Conservation (phyloP, 106 monocot species). For the Apostasia shenzhenica region DNA sequence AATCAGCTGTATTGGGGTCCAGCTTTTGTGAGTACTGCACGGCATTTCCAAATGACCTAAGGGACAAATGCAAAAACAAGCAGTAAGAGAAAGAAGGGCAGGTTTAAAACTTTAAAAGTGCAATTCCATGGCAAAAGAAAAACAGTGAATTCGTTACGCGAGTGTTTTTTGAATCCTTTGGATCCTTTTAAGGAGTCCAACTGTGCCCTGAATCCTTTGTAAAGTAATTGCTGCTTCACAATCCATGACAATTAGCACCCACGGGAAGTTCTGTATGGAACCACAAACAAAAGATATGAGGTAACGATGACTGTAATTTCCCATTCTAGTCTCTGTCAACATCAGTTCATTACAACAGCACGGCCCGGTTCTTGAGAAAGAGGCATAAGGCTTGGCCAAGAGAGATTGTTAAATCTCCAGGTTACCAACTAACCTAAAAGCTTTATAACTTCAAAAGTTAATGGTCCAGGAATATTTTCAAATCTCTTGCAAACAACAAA, state of each 20-base stretch:
- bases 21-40: constrained; percentile 30
- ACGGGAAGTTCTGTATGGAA: constrained; percentile 45
- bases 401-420: too few relatives aligned
- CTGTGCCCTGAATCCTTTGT: constrained; percentile 53
- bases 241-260: constrained; percentile 46
- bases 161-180: constrained; percentile 48
- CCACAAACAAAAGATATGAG: background rate
- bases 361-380: too few relatives aligned
- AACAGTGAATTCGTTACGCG: constrained; percentile 21
- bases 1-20: constrained; percentile 30
- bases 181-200: constrained; percentile 44
- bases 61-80: constrained; percentile 2
- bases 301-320: background rate
- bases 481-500: too few relatives aligned
- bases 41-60: constrained; percentile 53
- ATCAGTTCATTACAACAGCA: too few relatives aligned
- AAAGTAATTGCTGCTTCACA: constrained; percentile 55
- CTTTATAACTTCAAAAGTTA: too few relatives aligned
- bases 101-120: background rate
- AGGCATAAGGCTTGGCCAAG: too few relatives aligned
- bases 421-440: too few relatives aligned
- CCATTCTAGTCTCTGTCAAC: too few relatives aligned
- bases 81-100: background rate
- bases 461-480: too few relatives aligned
- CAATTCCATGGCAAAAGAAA: background rate